Evolutionary conservation across 2,329 filamentous ascomycete species (phyloP).

Genomic region (Leptographium wingfieldii): DNA sequence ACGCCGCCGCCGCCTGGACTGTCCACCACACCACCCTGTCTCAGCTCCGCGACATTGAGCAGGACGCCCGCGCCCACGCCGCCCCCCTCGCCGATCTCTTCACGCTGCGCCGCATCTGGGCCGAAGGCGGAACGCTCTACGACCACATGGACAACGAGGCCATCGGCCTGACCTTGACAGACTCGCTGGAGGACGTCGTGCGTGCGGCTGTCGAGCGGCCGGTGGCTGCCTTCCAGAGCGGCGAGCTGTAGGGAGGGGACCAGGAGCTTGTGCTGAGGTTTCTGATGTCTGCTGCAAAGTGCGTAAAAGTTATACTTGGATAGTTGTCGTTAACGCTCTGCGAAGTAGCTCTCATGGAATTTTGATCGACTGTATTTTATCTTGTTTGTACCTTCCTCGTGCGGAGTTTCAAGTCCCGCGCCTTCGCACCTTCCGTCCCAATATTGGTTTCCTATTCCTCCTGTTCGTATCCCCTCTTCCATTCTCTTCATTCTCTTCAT

Average conservation of each 20-base stretch:
- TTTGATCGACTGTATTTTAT: background rate
- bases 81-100: conserved; percentile 6
- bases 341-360: background rate
- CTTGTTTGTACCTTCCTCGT: background rate
- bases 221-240: conserved; percentile 7
- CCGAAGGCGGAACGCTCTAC: conserved; percentile 36
- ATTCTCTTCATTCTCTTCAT: background rate
- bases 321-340: background rate
- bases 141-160: conserved; percentile 38
- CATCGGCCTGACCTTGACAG: conserved; percentile 21
- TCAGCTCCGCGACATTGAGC: conserved; percentile 4
- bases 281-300: background rate
- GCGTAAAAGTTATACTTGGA: background rate
- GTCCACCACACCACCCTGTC: conserved; percentile 5
- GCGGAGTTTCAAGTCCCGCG: too few relatives aligned
- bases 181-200: conserved; percentile 8
- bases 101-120: conserved; percentile 9
- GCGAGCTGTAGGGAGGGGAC: conserved; percentile 4
- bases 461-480: background rate
- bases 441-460: background rate
- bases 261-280: too few relatives aligned
- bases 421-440: background rate
- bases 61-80: background rate
- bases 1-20: background rate
- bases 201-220: conserved; percentile 2